phyloP scores from a whole-genome alignment of 148 eudicot species.

The Rhododendron ferrugineum region DNA sequence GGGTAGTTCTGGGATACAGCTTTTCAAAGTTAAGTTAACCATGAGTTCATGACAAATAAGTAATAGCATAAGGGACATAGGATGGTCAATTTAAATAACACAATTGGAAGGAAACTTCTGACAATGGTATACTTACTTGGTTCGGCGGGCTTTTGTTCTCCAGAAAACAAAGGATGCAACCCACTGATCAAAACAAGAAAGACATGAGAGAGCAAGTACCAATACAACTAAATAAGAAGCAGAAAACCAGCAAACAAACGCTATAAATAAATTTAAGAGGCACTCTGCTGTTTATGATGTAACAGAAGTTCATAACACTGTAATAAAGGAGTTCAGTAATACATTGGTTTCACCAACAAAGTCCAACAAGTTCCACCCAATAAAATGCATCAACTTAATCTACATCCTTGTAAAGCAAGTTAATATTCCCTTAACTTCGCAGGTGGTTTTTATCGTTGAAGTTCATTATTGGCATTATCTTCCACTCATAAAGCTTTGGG shows the following conservation, averaged over 20 bases:
- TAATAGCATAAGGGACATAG: background rate
- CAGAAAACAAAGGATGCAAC: conserved; percentile 59
- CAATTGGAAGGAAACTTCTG: background rate
- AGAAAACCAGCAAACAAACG: background rate
- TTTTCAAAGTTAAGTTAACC: background rate
- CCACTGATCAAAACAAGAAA: conserved; percentile 50
- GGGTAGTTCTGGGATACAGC: background rate
- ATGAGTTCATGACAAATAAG: background rate
- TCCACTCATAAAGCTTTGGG: background rate
- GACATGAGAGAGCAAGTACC: background rate
- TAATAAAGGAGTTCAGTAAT: background rate
- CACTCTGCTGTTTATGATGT: background rate
- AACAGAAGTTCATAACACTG: background rate
- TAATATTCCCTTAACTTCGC: background rate
- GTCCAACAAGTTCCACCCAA: background rate
- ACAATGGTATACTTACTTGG: conserved; percentile 57
- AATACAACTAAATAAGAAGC: background rate
- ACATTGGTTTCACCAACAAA: background rate
- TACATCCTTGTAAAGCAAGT: background rate
- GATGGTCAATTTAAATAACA: background rate
- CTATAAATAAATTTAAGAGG: background rate
- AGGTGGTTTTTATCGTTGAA: background rate
- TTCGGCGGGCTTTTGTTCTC: conserved; percentile 65
- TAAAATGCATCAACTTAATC: background rate
- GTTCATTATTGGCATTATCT: background rate